Evolutionary conservation across 345 rosid genomes (phyloP).

Genomic region (Acer campestre): DNA sequence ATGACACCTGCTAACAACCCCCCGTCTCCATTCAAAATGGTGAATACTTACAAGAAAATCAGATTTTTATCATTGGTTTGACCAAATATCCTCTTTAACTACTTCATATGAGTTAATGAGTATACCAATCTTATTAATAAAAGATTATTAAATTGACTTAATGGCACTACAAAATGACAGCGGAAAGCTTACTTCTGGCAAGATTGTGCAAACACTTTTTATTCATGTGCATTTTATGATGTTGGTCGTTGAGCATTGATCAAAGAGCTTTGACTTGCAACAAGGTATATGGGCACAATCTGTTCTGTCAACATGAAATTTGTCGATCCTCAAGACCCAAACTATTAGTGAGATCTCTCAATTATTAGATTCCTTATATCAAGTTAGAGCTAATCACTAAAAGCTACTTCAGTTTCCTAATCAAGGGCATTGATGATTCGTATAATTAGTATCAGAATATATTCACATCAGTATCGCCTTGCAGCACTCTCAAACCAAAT

Average conservation of each 20-base stretch:
- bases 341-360: not conserved
- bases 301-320: not conserved
- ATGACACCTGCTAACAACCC: not conserved
- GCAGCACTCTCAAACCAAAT: not conserved
- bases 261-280: not conserved
- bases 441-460: too few species aligned
- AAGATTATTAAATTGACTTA: not conserved
- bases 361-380: too few species aligned
- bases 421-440: not conserved
- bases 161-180: not conserved
- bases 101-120: not conserved
- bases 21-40: not conserved
- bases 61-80: not conserved
- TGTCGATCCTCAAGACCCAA: not conserved
- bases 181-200: not conserved
- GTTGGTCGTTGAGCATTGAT: too few species aligned
- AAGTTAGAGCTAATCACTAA: not conserved
- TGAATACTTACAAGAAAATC: too few species aligned
- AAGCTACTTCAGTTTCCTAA: not conserved
- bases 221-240: not conserved
- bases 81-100: not conserved
- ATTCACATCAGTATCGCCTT: not conserved
- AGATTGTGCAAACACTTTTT: not conserved
- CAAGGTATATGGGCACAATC: not conserved
- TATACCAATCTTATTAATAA: too few species aligned